Evolutionary conservation across 2,329 filamentous ascomycete species (phyloP).

Genomic region (Fusarium albidum): DNA sequence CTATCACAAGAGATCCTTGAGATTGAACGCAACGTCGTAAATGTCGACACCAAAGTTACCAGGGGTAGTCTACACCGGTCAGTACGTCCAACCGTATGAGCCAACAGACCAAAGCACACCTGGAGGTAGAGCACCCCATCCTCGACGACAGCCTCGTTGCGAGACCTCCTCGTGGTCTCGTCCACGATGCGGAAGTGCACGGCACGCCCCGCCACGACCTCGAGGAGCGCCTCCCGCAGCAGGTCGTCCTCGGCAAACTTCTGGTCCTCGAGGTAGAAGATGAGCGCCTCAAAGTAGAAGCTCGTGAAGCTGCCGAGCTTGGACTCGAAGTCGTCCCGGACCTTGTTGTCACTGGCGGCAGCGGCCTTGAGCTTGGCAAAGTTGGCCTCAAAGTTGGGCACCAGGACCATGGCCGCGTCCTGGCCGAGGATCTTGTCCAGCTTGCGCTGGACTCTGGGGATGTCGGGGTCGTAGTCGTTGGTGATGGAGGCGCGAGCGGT

Average conservation of each 20-base stretch:
- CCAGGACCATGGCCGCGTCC: conserved; percentile 56
- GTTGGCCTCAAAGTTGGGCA: conserved; percentile 55
- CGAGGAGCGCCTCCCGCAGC: conserved; percentile 57
- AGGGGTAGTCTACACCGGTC: conserved; percentile 43
- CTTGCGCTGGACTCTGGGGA: conserved; percentile 48
- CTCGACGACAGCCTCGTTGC: conserved; percentile 58
- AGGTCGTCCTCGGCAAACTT: conserved; percentile 59
- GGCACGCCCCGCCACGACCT: conserved; percentile 53
- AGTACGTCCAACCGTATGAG: neutral
- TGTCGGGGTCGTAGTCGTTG: conserved; percentile 53
- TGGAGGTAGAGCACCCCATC: conserved; percentile 60
- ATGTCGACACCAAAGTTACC: conserved; percentile 49
- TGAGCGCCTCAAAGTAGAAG: conserved; percentile 56
- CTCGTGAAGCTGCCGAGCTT: conserved; percentile 51
- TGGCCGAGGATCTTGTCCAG: conserved; percentile 51
- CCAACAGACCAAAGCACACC: conserved; percentile 41
- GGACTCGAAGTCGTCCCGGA: conserved; percentile 51
- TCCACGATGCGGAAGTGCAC: conserved; percentile 58
- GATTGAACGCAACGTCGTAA: conserved; percentile 43
- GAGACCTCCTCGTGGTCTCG: conserved; percentile 47
- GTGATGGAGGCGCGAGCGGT: conserved; percentile 52
- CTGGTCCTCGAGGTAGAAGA: conserved; percentile 49
- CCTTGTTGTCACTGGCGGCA: conserved; percentile 37
- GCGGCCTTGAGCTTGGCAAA: conserved; percentile 51
- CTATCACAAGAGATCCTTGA: conserved; percentile 47